phyloP scores from a whole-genome alignment of 225 moss, liverwort and hornwort species.

The Bryum argenteum region DNA sequence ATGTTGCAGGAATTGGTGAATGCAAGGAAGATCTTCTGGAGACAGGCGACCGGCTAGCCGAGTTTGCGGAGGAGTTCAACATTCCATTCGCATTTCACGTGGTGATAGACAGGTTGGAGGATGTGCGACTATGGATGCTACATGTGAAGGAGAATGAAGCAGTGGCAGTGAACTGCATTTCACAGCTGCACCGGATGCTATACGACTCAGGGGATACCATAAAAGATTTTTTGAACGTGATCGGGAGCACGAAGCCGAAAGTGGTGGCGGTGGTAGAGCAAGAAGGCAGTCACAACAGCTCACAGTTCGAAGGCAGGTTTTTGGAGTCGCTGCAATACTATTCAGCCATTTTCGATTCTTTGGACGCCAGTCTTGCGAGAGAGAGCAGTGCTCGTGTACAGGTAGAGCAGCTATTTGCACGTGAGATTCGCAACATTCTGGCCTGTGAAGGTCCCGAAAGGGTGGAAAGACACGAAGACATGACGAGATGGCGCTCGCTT shows the following conservation, averaged over 20 bases:
- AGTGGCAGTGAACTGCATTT: conserved; percentile 88
- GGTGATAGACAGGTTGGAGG: conserved; percentile 92
- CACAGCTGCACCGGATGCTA: conserved; percentile 82
- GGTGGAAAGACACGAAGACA: conserved; percentile 76
- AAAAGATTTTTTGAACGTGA: conserved; percentile 68
- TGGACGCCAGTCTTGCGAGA: conserved; percentile 73
- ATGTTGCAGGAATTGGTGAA: conserved; percentile 67
- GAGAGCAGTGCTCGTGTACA: conserved; percentile 73
- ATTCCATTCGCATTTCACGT: conserved; percentile 89
- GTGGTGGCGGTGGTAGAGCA: conserved; percentile 92
- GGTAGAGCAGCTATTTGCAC: conserved; percentile 88
- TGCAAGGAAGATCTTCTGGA: conserved; percentile 97
- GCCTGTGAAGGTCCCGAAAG: conserved; percentile 87
- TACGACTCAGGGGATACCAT: conserved; percentile 72
- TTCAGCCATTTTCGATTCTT: conserved; percentile 86
- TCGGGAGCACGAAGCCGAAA: conserved; percentile 80
- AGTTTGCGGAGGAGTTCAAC: conserved; percentile 86
- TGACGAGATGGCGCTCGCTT: conserved; percentile 63
- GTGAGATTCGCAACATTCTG: conserved; percentile 92
- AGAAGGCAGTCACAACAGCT: conserved; percentile 90
- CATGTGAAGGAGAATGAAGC: conserved; percentile 96
- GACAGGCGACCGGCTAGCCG: conserved; percentile 87
- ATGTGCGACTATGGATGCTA: conserved; percentile 96
- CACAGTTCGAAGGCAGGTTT: conserved; percentile 73
- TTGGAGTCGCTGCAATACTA: conserved; percentile 87